These are phyloP conservation scores for Tolypocladium ophioglossoides DNA, from an alignment of 2,329 filamentous ascomycete genomes.

Conservation along the genomic window DNA sequence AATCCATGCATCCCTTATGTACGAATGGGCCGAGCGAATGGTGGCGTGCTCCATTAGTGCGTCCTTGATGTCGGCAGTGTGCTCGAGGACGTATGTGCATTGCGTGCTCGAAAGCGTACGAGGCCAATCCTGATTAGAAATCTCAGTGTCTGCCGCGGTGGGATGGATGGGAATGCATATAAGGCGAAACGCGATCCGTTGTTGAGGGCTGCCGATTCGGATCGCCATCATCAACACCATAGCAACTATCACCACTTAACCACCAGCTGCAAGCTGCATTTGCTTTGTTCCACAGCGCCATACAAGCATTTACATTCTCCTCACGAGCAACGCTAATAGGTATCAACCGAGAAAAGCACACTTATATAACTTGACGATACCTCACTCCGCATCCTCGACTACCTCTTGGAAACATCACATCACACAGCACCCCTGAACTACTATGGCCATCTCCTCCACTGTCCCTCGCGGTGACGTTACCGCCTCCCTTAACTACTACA, in stretches of 20 bases:
- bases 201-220: neutral
- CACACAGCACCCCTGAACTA: neutral
- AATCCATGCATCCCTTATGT: constrained; percentile 5
- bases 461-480: constrained; percentile 49
- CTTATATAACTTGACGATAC: neutral
- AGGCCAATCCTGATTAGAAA: constrained; percentile 16
- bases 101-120: neutral
- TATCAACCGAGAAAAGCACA: neutral
- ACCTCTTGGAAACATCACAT: neutral
- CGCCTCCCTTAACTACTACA: constrained; percentile 56
- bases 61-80: neutral
- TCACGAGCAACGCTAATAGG: neutral
- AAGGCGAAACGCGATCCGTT: neutral
- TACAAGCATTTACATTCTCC: neutral
- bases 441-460: constrained; percentile 29
- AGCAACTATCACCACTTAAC: neutral
- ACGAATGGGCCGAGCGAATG: constrained; percentile 7
- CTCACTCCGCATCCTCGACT: neutral
- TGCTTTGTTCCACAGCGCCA: neutral
- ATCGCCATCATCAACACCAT: neutral
- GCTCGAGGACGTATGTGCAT: neutral
- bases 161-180: neutral
- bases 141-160: constrained; percentile 1
- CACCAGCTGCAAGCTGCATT: neutral
- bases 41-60: constrained; percentile 5